Evolutionary conservation across 202 grass and related monocot genomes (phyloP).

Genomic region (Zizania palustris): DNA sequence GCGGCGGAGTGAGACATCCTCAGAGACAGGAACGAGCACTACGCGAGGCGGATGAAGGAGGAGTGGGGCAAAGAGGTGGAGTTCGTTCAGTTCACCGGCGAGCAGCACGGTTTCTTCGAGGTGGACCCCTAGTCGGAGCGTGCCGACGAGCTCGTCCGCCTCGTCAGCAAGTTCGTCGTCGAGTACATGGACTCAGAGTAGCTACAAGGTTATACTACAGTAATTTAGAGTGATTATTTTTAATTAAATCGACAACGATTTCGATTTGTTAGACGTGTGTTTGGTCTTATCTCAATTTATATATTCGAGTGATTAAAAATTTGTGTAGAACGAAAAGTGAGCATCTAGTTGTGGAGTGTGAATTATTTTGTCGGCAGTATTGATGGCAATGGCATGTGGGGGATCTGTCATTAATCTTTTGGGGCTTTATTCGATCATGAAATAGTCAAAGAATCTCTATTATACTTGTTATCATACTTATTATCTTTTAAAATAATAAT

Average conservation of each 20-base stretch:
- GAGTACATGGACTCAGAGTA: constrained; percentile 34
- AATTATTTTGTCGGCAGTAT: background rate
- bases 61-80: constrained; percentile 47
- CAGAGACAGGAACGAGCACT: constrained; percentile 35
- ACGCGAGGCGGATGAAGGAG: constrained; percentile 40
- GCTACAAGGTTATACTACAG: background rate
- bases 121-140: constrained; percentile 13
- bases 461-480: no score
- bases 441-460: no score
- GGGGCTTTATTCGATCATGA: background rate
- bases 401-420: background rate
- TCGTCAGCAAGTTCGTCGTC: constrained; percentile 44
- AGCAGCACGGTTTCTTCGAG: constrained; percentile 47
- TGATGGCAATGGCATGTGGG: background rate
- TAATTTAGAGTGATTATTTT: background rate
- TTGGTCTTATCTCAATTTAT: background rate
- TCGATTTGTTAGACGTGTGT: background rate
- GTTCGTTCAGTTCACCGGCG: constrained; percentile 32
- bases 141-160: constrained; percentile 32
- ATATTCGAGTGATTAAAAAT: background rate
- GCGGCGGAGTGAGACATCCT: constrained; percentile 41
- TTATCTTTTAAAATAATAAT: no score
- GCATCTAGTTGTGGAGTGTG: background rate
- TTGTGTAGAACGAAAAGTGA: background rate
- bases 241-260: background rate